Percentiles rank a stretch among this genome's conserved stretches.
phyloP scores from a whole-genome alignment of 176 grass and related monocot genomes.

The Rhynchospora pubera region DNA sequence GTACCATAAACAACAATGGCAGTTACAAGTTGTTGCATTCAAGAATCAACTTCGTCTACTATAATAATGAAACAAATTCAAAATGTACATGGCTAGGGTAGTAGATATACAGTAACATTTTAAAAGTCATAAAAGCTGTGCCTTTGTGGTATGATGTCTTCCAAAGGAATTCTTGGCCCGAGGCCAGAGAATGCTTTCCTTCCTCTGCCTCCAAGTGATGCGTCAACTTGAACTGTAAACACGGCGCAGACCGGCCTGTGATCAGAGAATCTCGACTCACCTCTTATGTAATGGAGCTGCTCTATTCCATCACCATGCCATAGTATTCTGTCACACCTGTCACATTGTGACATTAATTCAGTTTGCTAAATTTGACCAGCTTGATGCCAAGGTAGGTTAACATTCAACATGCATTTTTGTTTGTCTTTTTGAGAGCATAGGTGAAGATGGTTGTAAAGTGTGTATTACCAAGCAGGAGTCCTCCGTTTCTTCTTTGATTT shows the following conservation, averaged over 20 bases:
- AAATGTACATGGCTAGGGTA: slow-evolving; percentile 23
- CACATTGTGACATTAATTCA: background rate
- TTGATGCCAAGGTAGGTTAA: background rate
- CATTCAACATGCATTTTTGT: background rate
- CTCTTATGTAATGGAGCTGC: slow-evolving; percentile 75
- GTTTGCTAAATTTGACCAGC: background rate
- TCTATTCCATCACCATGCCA: slow-evolving; percentile 77
- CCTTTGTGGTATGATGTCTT: slow-evolving; percentile 35
- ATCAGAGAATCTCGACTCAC: slow-evolving; percentile 80
- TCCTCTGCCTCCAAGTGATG: slow-evolving; percentile 40
- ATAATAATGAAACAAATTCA: background rate
- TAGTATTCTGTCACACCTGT: slow-evolving; percentile 86
- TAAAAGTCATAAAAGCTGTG: slow-evolving; percentile 76
- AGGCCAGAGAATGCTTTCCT: slow-evolving; percentile 53
- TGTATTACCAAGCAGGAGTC: slow-evolving; percentile 69
- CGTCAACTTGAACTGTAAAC: slow-evolving; percentile 60
- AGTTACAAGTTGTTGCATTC: background rate
- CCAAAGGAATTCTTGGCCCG: slow-evolving; percentile 26
- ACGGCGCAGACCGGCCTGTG: slow-evolving; percentile 80
- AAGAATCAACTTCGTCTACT: background rate
- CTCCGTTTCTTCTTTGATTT: slow-evolving; percentile 84
- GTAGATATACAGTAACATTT: slow-evolving; percentile 22
- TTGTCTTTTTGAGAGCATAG: background rate
- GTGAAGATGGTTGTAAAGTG: background rate
- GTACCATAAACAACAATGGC: background rate